Conservation (phyloP, 768 basidiomycete genomes). For the Amanita molliuscula region DNA sequence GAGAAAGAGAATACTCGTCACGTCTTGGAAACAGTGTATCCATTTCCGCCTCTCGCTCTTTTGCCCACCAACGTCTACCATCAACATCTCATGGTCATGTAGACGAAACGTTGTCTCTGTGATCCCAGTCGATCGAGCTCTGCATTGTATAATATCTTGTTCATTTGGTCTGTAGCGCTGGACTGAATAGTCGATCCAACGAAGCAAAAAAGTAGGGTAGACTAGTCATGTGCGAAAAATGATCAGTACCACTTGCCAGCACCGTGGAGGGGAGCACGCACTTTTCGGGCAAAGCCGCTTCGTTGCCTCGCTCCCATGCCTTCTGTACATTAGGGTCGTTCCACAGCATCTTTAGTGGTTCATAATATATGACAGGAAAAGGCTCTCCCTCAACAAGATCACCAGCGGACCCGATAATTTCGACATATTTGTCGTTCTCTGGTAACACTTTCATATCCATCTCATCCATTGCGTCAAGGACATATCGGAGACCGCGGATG, state of each 20-base stretch:
- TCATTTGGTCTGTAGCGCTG: slow-evolving; percentile 64
- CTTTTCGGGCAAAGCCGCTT: slow-evolving; percentile 90
- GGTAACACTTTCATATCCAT: slow-evolving; percentile 69
- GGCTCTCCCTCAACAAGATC: slow-evolving; percentile 76
- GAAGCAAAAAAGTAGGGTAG: slow-evolving; percentile 69
- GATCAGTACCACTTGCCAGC: not conserved
- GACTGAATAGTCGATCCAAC: slow-evolving; percentile 71
- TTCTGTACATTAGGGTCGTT: slow-evolving; percentile 61
- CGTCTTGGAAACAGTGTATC: slow-evolving; percentile 94
- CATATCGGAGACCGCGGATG: slow-evolving; percentile 70
- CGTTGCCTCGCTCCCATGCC: slow-evolving; percentile 78
- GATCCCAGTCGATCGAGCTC: slow-evolving; percentile 86
- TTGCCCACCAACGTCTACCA: slow-evolving; percentile 93
- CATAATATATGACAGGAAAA: slow-evolving; percentile 60
- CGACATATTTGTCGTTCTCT: slow-evolving; percentile 46
- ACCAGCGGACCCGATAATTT: slow-evolving; percentile 52
- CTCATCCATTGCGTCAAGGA: slow-evolving; percentile 85
- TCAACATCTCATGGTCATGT: slow-evolving; percentile 73
- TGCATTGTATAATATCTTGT: slow-evolving; percentile 80
- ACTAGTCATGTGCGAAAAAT: slow-evolving; percentile 23
- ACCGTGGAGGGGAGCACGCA: slow-evolving; percentile 22
- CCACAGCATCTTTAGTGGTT: slow-evolving; percentile 69
- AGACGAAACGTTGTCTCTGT: slow-evolving; percentile 80
- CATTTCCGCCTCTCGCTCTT: slow-evolving; percentile 89
- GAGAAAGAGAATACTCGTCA: slow-evolving; percentile 86